phyloP scores from a whole-genome alignment of 192 early-diverging fungal genomes.

The Coemansia sp. region DNA sequence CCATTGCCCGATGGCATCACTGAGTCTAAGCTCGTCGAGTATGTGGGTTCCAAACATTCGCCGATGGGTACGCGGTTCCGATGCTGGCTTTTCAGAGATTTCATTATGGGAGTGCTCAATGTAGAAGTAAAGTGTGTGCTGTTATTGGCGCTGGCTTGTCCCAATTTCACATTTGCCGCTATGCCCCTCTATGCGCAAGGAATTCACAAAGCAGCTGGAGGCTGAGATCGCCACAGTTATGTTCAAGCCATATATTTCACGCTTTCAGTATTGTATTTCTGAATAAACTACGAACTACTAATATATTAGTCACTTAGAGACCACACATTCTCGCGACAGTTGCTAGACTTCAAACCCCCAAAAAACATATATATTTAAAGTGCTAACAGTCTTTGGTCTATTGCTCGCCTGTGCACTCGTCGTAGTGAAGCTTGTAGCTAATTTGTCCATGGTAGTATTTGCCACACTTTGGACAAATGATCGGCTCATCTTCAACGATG shows the following conservation, averaged over 20 bases:
- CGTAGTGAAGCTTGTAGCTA: too few relatives aligned
- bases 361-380: too few relatives aligned
- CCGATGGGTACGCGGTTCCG: not conserved
- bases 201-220: not conserved
- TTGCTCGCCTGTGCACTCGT: too few relatives aligned
- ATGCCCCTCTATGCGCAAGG: not conserved
- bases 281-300: not conserved
- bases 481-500: too few relatives aligned
- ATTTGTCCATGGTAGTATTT: too few relatives aligned
- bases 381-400: too few relatives aligned
- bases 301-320: too few relatives aligned
- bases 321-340: not conserved
- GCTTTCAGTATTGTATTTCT: conserved; percentile 2
- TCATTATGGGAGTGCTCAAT: too few relatives aligned
- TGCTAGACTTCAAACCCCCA: not conserved
- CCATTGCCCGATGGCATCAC: too few relatives aligned
- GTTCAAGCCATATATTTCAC: not conserved
- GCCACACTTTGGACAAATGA: too few relatives aligned
- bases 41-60: too few relatives aligned
- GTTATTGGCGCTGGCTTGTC: not conserved
- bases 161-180: not conserved
- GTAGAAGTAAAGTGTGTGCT: not conserved
- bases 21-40: too few relatives aligned
- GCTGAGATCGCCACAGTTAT: not conserved
- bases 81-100: not conserved